These are phyloP conservation scores for Zizania latifolia DNA, from an alignment of 176 grass and related monocot genomes.

Conservation along the genomic window DNA sequence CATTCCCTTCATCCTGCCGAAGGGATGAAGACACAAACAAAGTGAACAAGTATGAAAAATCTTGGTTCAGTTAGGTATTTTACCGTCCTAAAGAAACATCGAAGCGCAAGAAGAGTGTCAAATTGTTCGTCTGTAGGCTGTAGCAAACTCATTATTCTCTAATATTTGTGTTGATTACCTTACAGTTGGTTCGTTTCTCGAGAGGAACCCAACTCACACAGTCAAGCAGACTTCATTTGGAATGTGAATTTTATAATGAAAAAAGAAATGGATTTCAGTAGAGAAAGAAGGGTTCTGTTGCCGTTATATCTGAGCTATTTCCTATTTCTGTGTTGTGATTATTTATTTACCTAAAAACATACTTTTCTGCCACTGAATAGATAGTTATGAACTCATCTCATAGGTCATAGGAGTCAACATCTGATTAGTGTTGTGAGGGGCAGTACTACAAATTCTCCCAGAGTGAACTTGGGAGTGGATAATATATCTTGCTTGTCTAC, in stretches of 20 bases:
- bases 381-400: not conserved
- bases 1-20: not conserved
- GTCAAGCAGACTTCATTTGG: not conserved
- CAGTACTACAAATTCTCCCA: not conserved
- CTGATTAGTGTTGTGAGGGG: not conserved
- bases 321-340: not conserved
- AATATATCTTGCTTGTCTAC: not conserved
- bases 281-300: not conserved
- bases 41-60: not conserved
- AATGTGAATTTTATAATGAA: too few relatives aligned
- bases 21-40: not conserved
- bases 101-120: not conserved
- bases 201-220: not conserved
- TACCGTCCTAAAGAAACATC: not conserved
- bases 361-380: not conserved
- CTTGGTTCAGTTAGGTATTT: not conserved
- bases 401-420: not conserved
- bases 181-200: not conserved
- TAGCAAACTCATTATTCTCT: not conserved
- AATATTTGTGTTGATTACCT: not conserved
- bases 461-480: not conserved
- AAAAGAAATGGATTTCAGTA: too few relatives aligned
- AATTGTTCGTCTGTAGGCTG: not conserved
- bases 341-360: not conserved
- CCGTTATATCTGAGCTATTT: not conserved